Conservation (phyloP, 2,329 filamentous ascomycete genomes). For the Hypoxylon sp. region DNA sequence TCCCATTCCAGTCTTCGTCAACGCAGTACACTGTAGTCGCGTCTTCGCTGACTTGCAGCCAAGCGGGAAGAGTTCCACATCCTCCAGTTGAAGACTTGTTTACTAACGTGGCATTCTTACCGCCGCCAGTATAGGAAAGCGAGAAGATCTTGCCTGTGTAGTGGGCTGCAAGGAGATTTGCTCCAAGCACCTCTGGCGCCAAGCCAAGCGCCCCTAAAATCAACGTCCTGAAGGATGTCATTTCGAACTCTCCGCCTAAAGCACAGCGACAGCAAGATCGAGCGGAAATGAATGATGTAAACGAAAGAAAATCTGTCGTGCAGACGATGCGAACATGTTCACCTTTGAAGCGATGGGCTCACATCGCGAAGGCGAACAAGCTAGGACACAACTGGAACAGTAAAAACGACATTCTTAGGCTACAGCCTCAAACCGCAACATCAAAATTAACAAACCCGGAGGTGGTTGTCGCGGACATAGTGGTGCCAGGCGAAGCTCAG, state of each 20-base stretch:
- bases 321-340: conserved; percentile 30
- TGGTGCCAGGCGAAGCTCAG: conserved; percentile 26
- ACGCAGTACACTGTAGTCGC: conserved; percentile 53
- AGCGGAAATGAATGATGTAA: conserved; percentile 15
- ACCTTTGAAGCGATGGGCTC: conserved; percentile 34
- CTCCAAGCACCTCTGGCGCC: conserved; percentile 44
- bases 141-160: conserved; percentile 57
- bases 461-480: conserved; percentile 37
- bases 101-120: conserved; percentile 47
- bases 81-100: conserved; percentile 49
- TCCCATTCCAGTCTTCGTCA: conserved; percentile 55
- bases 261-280: conserved; percentile 10
- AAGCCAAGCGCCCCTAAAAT: conserved; percentile 42
- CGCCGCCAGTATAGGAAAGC: conserved; percentile 48
- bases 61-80: conserved; percentile 55
- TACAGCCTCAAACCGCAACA: conserved; percentile 31
- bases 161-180: conserved; percentile 55
- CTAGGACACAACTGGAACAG: conserved; percentile 19
- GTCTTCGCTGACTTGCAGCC: conserved; percentile 54
- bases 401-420: conserved; percentile 14
- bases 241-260: conserved; percentile 36
- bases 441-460: conserved; percentile 23
- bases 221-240: conserved; percentile 43
- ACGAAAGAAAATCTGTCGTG: conserved; percentile 20
- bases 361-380: conserved; percentile 23